These are phyloP conservation scores for Acorus calamus DNA, from an alignment of 106 monocot species.

Conservation along the genomic window DNA sequence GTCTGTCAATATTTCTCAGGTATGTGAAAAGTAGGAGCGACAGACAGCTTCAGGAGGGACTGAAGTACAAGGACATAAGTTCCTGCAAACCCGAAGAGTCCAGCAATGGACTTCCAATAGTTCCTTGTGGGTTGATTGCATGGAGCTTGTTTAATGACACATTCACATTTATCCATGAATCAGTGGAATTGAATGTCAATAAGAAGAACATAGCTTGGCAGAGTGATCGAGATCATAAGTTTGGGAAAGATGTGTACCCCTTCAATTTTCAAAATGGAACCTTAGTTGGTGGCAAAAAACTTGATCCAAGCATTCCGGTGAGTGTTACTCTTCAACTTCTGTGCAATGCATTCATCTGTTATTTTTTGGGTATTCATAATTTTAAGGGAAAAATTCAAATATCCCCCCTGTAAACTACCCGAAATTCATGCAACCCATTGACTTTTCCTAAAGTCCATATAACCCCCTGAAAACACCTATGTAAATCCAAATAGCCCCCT, in stretches of 20 bases:
- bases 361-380: no score
- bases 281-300: slow-evolving; percentile 61
- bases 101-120: slow-evolving; percentile 58
- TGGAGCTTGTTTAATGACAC: slow-evolving; percentile 97
- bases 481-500: no score
- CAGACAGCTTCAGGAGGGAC: slow-evolving; percentile 57
- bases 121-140: slow-evolving; percentile 93
- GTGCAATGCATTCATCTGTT: no score
- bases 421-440: no score
- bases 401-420: no score
- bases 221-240: slow-evolving; percentile 73
- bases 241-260: slow-evolving; percentile 77
- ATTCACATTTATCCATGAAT: slow-evolving; percentile 37
- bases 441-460: no score
- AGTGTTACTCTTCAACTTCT: slow-evolving; percentile 18
- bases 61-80: slow-evolving; percentile 38
- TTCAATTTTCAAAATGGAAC: slow-evolving; percentile 87
- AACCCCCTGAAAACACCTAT: no score
- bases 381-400: no score
- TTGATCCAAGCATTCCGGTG: slow-evolving; percentile 63
- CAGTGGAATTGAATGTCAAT: slow-evolving; percentile 28
- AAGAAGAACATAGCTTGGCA: slow-evolving; percentile 74
- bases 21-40: slow-evolving; percentile 88
- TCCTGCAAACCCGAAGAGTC: slow-evolving; percentile 51
- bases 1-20: slow-evolving; percentile 18